These are phyloP conservation scores for Curvularia lunata DNA, from an alignment of 2,329 filamentous ascomycete genomes.

Conservation along the genomic window DNA sequence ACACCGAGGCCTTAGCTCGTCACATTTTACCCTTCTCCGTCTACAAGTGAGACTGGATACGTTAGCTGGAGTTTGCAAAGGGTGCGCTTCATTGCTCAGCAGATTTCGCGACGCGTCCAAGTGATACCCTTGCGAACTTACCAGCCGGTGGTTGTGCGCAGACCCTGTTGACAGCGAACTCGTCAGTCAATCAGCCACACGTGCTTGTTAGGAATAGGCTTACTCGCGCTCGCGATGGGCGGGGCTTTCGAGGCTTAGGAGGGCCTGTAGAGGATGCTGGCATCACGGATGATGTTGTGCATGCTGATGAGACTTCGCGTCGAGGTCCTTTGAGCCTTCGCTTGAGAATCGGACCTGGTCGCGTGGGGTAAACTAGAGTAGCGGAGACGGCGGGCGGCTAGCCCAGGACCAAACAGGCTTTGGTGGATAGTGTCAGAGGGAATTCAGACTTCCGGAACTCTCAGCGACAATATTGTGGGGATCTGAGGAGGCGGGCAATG, in stretches of 20 bases:
- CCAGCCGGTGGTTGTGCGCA: slow-evolving; percentile 56
- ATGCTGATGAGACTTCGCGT: slow-evolving; percentile 37
- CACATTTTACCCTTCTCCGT: slow-evolving; percentile 59
- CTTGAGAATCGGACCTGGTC: slow-evolving; percentile 20
- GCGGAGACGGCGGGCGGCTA: slow-evolving; percentile 7
- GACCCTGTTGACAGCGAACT: slow-evolving; percentile 30
- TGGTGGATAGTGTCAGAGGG: not conserved
- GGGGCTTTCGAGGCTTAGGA: slow-evolving; percentile 44
- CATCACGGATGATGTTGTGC: slow-evolving; percentile 33
- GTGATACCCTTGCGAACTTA: slow-evolving; percentile 29
- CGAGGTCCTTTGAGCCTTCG: slow-evolving; percentile 30
- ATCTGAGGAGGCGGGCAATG: slow-evolving; percentile 1
- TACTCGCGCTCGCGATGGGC: slow-evolving; percentile 51
- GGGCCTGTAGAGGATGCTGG: slow-evolving; percentile 34
- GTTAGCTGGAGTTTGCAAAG: slow-evolving; percentile 18
- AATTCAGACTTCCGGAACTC: not conserved
- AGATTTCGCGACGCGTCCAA: not conserved
- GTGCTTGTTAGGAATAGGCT: not conserved
- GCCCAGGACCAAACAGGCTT: slow-evolving; percentile 12
- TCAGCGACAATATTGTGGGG: slow-evolving; percentile 4
- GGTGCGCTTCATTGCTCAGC: not conserved
- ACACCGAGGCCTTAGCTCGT: slow-evolving; percentile 55
- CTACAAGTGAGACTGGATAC: slow-evolving; percentile 52
- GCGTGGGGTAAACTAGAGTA: slow-evolving; percentile 14
- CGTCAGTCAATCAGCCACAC: slow-evolving; percentile 4